phyloP scores from a whole-genome alignment of 768 basidiomycete species.

The Rubroboletus pulcherrimus region DNA sequence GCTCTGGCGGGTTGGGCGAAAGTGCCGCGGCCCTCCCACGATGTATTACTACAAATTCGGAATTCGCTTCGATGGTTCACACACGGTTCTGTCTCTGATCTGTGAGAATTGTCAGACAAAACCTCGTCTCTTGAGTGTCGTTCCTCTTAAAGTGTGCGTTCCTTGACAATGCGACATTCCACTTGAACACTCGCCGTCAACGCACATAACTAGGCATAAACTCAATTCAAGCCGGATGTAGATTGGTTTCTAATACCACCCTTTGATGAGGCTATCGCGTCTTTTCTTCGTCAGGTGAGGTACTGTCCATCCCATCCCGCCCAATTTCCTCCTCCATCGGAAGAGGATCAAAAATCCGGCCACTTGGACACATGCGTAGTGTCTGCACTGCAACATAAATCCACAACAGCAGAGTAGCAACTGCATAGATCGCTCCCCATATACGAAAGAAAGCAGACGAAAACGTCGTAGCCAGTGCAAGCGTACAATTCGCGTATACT shows the following conservation, averaged over 20 bases:
- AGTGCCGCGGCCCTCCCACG: background rate
- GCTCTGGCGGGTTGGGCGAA: too few relatives aligned
- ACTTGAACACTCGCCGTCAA: too few relatives aligned
- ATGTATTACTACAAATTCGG: background rate
- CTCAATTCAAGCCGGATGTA: too few relatives aligned
- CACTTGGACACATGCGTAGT: constrained; percentile 29
- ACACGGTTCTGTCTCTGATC: background rate
- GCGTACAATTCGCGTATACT: constrained; percentile 65
- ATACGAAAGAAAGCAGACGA: constrained; percentile 54
- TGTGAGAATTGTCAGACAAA: too few relatives aligned
- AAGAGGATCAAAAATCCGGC: constrained; percentile 43
- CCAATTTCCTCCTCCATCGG: constrained; percentile 34
- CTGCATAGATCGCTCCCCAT: constrained; percentile 53
- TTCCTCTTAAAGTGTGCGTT: background rate
- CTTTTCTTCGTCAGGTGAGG: constrained; percentile 1
- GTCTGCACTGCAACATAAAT: constrained; percentile 44
- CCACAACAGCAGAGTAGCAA: constrained; percentile 52
- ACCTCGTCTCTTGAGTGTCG: background rate
- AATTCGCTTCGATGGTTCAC: background rate
- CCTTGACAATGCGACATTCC: background rate
- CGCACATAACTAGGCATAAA: too few relatives aligned
- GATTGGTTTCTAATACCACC: background rate
- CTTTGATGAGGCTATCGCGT: background rate
- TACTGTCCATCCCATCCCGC: background rate
- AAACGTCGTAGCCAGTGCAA: constrained; percentile 46